Base-by-base conservation (phyloP, 257 asterid species). In the Linaria vulgaris region DNA sequence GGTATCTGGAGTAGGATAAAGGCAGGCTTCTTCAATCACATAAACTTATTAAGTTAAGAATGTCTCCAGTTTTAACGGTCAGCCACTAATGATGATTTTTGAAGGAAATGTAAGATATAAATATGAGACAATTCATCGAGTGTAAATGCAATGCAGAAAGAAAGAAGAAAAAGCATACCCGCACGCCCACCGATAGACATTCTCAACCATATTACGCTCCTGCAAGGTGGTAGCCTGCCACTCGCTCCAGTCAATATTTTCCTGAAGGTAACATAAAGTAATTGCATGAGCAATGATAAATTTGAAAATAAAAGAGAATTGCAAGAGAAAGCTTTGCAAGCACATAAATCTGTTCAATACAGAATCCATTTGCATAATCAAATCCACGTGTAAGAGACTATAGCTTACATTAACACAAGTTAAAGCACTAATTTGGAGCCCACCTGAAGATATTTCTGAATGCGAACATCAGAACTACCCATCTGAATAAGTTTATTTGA, bases 151-250 rank as follows among this genome's bases (percentile, higher is more conserved):
- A 11, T 46, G 58, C 53, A 37, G 39, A 66, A 10, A 34, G 22
- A 43, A 43, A 24, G 41, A 62, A 59, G 52, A 70, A 53, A 56
- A 69, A 44, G 38, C 95, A 66, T 86, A 91, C 98, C 98, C 98
- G 62, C 98, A 88, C 79, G 91, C 90, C 98, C 98, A 91, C 25
- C 87, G 89, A 64, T 75, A 64, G 17, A 88, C 94, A 71, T 91
- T 86, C 71, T 88, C 98, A 12, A 83, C 68, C 21, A 76, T 59
- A 77, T 85, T 85, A 60, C 95, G 95, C 67, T 91, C 98, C 24
- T 84, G 96, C 61, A 91, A 80, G 75, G 77, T 78, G 25, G 95
- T 66, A 61, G 85, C 63, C 64, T 71, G 90, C 95, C 95, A 91
- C 56, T 82, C 96, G 20, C 67, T 78, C 94, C 96, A 91, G 69